Evolutionary conservation across 106 monocot genomes (phyloP), one percentile per base, ranked within the genome.

Genomic region (Vanilla planifolia): DNA sequence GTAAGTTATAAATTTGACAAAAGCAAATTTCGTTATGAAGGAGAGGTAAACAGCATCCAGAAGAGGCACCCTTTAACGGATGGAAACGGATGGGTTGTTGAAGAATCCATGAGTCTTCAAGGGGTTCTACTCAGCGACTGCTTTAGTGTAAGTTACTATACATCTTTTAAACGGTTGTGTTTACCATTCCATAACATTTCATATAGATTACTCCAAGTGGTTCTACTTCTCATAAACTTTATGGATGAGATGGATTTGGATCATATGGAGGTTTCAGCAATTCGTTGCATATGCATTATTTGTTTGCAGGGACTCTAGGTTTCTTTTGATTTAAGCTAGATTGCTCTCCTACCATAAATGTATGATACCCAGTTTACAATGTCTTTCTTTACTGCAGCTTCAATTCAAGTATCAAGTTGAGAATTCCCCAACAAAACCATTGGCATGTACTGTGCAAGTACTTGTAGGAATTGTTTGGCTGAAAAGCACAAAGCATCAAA

Each of bases 401-500:
- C 89, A 89, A 48, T 66, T 94, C 53, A 77, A 80, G 62, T 89
- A 86, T 63, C 67, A 73, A 26, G 40, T 94, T 11, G 89, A 89
- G 51, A 72, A 78, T 46, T 47, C 61, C 4, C 25, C 82, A 13
- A 73, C 75, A 0, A 85, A 76, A 69, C 50, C 71, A 5, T 85
- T 80, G 43, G 77, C 85, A 21, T 86, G 85, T 77, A 77, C 64
- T 64, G 85, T 89, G 34, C 70, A 73, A 33, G 89, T 78, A 11
- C 83, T 36, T 8, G 15, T 83, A 9, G 94, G 94, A 19, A 75
- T 94, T 63, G 74, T 70, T 41, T 89, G 94, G 89, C 62, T 85
- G 61, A 94, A 94, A 46, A 83, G 75, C 56, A 85, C 77, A 24
- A 94, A 89, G 17, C 82, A 83, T 75, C 82, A 89, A 62, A 94